Evolutionary conservation across 1,284 basidiomycete genomes (phyloP).

Genomic region (Somion occarium): DNA sequence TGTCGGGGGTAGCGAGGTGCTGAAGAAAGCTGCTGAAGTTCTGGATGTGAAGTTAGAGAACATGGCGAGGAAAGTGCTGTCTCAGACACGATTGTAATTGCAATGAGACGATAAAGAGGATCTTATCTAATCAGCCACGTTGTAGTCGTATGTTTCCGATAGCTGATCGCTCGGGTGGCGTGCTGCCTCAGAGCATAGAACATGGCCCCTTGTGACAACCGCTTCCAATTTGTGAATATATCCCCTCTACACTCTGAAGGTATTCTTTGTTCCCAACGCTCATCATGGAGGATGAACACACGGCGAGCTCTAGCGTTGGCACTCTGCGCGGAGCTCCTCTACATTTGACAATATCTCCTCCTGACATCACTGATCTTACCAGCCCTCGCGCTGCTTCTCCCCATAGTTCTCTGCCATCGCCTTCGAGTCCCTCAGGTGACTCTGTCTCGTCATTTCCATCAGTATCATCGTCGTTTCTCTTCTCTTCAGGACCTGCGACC

Average conservation of each 20-base stretch:
- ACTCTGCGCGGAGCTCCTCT: slow-evolving; percentile 36
- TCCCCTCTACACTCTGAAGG: too few species aligned
- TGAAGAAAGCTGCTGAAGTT: slow-evolving; percentile 31
- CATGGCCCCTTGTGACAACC: neutral
- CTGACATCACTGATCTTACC: slow-evolving; percentile 15
- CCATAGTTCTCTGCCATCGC: slow-evolving; percentile 47
- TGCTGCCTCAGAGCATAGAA: neutral
- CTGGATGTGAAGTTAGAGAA: slow-evolving; percentile 44
- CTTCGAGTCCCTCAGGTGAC: slow-evolving; percentile 48
- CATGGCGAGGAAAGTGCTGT: slow-evolving; percentile 28
- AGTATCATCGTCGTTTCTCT: slow-evolving; percentile 71
- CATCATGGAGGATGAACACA: slow-evolving; percentile 1
- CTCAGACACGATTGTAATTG: neutral
- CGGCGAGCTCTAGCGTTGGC: slow-evolving; percentile 32
- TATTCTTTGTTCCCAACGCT: neutral
- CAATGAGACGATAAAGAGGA: too few species aligned
- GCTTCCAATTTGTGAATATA: too few species aligned
- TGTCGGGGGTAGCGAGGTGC: slow-evolving; percentile 19
- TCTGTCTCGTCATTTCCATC: slow-evolving; percentile 69
- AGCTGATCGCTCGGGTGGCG: neutral
- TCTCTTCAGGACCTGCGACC: slow-evolving; percentile 62
- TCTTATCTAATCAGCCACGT: slow-evolving; percentile 2
- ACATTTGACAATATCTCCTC: slow-evolving; percentile 17
- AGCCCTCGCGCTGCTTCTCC: slow-evolving; percentile 44
- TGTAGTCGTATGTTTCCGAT: neutral